Evolutionary conservation across 306 rosid genomes (phyloP).

Genomic region (Lathyrus aphaca): DNA sequence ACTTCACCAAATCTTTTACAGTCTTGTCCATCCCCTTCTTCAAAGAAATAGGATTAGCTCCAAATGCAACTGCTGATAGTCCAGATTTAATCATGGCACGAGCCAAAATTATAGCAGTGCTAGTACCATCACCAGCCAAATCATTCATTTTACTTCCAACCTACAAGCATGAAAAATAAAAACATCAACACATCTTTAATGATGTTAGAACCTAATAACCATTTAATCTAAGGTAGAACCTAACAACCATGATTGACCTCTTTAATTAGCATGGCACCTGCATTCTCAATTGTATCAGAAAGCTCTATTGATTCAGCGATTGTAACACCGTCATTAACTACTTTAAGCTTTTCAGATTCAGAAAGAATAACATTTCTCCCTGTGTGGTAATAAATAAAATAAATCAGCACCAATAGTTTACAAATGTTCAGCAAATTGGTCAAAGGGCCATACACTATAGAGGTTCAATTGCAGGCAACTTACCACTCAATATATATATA

Average conservation of each 20-base stretch:
- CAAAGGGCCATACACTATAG: not conserved
- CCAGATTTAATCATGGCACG: conserved; percentile 86
- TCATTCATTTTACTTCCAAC: conserved; percentile 93
- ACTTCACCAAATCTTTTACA: conserved; percentile 66
- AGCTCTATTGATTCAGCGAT: conserved; percentile 92
- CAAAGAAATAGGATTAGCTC: conserved; percentile 89
- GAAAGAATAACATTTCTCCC: conserved; percentile 95
- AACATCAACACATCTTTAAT: conserved; percentile 32
- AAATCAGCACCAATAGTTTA: conserved; percentile 34
- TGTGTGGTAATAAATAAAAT: conserved; percentile 44
- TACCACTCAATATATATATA: too few relatives aligned
- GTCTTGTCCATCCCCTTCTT: conserved; percentile 94
- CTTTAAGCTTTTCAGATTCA: conserved; percentile 68
- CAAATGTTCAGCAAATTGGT: conserved; percentile 5
- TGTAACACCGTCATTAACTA: conserved; percentile 89
- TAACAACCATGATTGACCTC: conserved; percentile 83
- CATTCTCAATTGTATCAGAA: conserved; percentile 83
- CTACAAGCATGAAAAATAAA: conserved; percentile 52
- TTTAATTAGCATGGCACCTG: conserved; percentile 94
- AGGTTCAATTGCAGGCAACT: not conserved
- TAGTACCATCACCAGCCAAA: conserved; percentile 96
- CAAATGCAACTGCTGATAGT: conserved; percentile 74
- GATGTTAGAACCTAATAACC: conserved; percentile 17
- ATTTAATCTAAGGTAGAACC: conserved; percentile 39
- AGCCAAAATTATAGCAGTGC: conserved; percentile 90